Evolutionary conservation across 371 early-diverging fungal species (phyloP).

Genomic region (Mortierella sp.): DNA sequence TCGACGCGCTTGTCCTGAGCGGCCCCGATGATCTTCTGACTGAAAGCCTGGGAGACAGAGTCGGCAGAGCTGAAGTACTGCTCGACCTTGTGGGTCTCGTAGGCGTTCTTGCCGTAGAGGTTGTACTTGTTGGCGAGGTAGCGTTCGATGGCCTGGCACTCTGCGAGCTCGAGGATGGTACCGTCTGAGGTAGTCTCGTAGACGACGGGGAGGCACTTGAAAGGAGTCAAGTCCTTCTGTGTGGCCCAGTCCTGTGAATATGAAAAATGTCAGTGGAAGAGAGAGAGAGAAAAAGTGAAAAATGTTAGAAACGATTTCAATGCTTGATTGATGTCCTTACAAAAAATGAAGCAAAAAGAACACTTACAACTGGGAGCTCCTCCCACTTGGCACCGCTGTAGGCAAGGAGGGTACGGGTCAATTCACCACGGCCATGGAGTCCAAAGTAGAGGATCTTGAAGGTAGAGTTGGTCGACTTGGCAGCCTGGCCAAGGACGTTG

Average conservation of each 20-base stretch:
- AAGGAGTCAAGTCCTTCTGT: conserved; percentile 58
- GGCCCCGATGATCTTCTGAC: conserved; percentile 13
- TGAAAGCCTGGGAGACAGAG: background rate
- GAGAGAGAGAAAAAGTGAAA: background rate
- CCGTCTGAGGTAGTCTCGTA: conserved; percentile 52
- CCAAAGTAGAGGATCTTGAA: conserved; percentile 52
- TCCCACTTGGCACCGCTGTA: conserved; percentile 31
- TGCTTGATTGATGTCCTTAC: background rate
- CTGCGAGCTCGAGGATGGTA: conserved; percentile 55
- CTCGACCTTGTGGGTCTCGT: conserved; percentile 40
- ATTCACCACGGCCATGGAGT: conserved; percentile 48
- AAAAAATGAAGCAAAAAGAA: background rate
- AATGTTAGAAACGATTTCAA: background rate
- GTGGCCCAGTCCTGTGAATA: conserved; percentile 53
- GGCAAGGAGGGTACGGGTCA: conserved; percentile 38
- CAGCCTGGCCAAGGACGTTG: conserved; percentile 30
- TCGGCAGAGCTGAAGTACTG: conserved; percentile 37
- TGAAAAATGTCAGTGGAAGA: background rate
- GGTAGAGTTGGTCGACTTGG: conserved; percentile 27
- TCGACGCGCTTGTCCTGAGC: conserved; percentile 35
- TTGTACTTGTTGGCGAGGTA: conserved; percentile 59
- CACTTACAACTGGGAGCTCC: conserved; percentile 38
- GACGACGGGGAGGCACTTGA: conserved; percentile 61
- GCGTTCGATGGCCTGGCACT: conserved; percentile 62
- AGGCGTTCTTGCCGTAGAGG: conserved; percentile 45